Base-by-base conservation (phyloP, 305 asterid genomes). In the Caryopteris hybrid region DNA sequence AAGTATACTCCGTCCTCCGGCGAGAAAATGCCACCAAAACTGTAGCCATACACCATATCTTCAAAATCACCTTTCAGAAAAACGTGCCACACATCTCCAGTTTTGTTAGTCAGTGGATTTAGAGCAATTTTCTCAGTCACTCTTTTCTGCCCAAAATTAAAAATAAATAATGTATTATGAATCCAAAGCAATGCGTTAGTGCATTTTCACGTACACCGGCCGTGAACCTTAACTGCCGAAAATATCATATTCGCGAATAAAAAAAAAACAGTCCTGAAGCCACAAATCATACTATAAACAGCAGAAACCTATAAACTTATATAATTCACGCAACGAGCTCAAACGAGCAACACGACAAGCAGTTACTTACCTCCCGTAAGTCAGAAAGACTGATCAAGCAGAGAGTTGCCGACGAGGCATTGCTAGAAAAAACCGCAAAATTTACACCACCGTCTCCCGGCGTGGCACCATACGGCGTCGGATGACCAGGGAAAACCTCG, bases 11-110 rank as follows among this genome's bases (percentile, higher is more conserved):
- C 98, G 64, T 85, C 90, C 80, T 85, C 90, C 0, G 94, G 95
- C 36, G 92, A 87, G 74, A 85, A 91, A 68, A 70, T 79, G 47
- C 98, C 98, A 64, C 74, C 87, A 76, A 94, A 83, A 58, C 69
- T 81, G 82, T 89, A 94, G 42, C 96, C 97, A 53, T 94, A 94
- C 47, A 80, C 89, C 92, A 88, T 81, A 73, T 84, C 80, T 47
- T 83, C 81, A 50, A 94, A 83, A 76, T 89, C 89, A 16, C 98
- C 99, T 85, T 84, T 85, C 76, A 94, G 68, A 73, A 89, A 85
- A 29, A 87, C 86, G 61, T 94, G 99, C 99, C 99, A 94, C 42
- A 91, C 92, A 71, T 89, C 99, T 76, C 99, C 99, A 21, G 99
- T 94, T 81, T 66, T 94, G 70, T 94, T 89, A 45, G 71, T 87